These are phyloP conservation scores for Ustilago shanxiensis DNA, from an alignment of 1,284 basidiomycete genomes.

Conservation along the genomic window DNA sequence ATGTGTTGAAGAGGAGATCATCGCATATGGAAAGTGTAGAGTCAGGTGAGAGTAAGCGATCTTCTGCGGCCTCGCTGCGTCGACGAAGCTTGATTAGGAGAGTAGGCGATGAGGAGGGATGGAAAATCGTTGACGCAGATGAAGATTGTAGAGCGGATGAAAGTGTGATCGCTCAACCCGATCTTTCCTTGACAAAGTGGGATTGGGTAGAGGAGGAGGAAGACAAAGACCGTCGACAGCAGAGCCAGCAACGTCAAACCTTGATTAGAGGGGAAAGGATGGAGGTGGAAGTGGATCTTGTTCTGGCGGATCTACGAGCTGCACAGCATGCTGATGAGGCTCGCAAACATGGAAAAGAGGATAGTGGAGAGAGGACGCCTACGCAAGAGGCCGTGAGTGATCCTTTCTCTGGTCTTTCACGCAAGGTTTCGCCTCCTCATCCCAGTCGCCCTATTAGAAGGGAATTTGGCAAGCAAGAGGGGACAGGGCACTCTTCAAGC, in stretches of 20 bases:
- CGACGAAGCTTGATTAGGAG: constrained; percentile 23
- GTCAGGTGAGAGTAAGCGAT: constrained; percentile 15
- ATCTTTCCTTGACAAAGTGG: not conserved
- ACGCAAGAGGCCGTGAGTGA: constrained; percentile 16
- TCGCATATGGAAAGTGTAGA: constrained; percentile 11
- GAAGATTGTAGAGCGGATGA: constrained; percentile 9
- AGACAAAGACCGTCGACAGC: constrained; percentile 8
- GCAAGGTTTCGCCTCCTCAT: not conserved
- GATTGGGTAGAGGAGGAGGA: constrained; percentile 29
- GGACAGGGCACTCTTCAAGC: not conserved
- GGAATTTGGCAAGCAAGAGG: not conserved
- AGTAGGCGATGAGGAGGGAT: constrained; percentile 19
- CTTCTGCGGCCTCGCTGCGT: constrained; percentile 15
- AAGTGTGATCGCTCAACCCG: constrained; percentile 9
- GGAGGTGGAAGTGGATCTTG: constrained; percentile 21
- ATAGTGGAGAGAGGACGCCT: constrained; percentile 10
- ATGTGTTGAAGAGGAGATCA: constrained; percentile 23
- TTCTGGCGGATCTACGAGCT: constrained; percentile 17
- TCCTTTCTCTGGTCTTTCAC: not conserved
- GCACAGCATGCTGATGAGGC: constrained; percentile 19
- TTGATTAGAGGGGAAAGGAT: not conserved
- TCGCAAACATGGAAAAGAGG: constrained; percentile 5
- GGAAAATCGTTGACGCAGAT: constrained; percentile 13
- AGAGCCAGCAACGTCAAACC: not conserved
- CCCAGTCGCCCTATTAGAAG: not conserved